Conservation (phyloP, 495 filamentous ascomycete genomes). For the Talaromyces trachyspermus region DNA sequence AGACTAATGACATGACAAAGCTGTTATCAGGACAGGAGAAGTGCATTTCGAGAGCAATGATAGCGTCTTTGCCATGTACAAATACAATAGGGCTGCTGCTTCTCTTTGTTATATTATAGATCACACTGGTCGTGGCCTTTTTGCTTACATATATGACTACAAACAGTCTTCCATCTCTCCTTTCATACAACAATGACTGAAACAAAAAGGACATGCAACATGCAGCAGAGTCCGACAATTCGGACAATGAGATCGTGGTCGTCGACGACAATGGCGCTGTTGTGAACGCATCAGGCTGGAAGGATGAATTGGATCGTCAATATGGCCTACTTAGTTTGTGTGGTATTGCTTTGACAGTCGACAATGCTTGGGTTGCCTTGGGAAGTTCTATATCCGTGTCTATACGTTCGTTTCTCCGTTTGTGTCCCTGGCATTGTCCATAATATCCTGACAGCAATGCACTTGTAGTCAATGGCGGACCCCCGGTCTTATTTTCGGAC, state of each 20-base stretch:
- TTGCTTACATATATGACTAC: no score
- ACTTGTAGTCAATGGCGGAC: constrained; percentile 35
- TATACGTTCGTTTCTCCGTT: constrained; percentile 36
- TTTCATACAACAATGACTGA: no score
- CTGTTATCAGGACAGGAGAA: no score
- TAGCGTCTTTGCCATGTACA: no score
- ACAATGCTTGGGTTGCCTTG: constrained; percentile 41
- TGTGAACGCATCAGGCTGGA: constrained; percentile 39
- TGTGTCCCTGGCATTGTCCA: no score
- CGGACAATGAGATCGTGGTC: constrained; percentile 3
- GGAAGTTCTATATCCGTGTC: constrained; percentile 47
- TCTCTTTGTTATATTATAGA: no score
- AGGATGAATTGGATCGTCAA: constrained; percentile 36
- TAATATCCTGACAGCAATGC: no score
- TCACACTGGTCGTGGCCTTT: no score
- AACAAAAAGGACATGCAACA: not conserved
- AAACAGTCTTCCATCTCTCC: no score
- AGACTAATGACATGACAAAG: no score
- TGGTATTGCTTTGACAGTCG: constrained; percentile 31
- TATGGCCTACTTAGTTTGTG: constrained; percentile 38
- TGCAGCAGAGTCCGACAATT: not conserved
- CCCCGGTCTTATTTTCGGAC: constrained; percentile 38
- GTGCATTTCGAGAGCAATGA: no score
- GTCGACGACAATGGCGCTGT: constrained; percentile 3
- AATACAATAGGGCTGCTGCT: no score